A percentile compares a stretch with the other conserved stretches of the same genome.
These are phyloP conservation scores for Epicoccum nigrum DNA, from an alignment of 2,329 filamentous ascomycete species.

Conservation along the genomic window DNA sequence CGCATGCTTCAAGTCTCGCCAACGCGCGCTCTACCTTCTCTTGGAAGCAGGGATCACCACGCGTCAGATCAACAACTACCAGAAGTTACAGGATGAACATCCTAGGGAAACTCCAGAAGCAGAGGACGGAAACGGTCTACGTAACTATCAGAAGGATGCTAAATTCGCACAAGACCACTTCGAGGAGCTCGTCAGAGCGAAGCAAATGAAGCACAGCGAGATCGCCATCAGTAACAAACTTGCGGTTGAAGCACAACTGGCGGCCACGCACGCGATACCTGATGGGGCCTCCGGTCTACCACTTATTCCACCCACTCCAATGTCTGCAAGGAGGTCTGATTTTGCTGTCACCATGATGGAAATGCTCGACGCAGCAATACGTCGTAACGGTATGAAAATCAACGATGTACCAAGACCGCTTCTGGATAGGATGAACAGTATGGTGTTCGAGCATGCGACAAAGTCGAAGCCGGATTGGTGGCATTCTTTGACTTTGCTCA, in stretches of 20 bases:
- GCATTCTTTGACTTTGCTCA: too few species aligned
- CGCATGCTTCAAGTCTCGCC: slow-evolving; percentile 41
- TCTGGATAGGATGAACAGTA: slow-evolving; percentile 28
- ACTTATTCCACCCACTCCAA: slow-evolving; percentile 34
- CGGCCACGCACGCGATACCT: slow-evolving; percentile 10
- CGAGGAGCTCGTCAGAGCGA: slow-evolving; percentile 24
- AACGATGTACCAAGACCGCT: slow-evolving; percentile 26
- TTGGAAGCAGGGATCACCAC: slow-evolving; percentile 38
- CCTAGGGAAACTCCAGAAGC: slow-evolving; percentile 31
- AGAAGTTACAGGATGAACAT: slow-evolving; percentile 26
- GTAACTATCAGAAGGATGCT: slow-evolving; percentile 35
- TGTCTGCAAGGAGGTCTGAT: slow-evolving; percentile 9
- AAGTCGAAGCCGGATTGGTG: too few species aligned
- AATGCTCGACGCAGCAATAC: slow-evolving; percentile 11
- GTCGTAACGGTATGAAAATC: slow-evolving; percentile 16
- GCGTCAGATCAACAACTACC: slow-evolving; percentile 39
- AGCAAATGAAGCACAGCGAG: slow-evolving; percentile 33
- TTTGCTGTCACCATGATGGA: slow-evolving; percentile 16
- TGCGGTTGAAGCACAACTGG: slow-evolving; percentile 32
- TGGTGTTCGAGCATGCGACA: slow-evolving; percentile 23
- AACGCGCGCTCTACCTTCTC: slow-evolving; percentile 38
- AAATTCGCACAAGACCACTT: slow-evolving; percentile 25
- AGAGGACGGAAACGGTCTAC: slow-evolving; percentile 26
- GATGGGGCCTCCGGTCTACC: slow-evolving; percentile 25
- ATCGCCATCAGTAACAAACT: slow-evolving; percentile 35